Evolutionary conservation across 1,284 basidiomycete genomes (phyloP).

Genomic region (Heterobasidion annosum): DNA sequence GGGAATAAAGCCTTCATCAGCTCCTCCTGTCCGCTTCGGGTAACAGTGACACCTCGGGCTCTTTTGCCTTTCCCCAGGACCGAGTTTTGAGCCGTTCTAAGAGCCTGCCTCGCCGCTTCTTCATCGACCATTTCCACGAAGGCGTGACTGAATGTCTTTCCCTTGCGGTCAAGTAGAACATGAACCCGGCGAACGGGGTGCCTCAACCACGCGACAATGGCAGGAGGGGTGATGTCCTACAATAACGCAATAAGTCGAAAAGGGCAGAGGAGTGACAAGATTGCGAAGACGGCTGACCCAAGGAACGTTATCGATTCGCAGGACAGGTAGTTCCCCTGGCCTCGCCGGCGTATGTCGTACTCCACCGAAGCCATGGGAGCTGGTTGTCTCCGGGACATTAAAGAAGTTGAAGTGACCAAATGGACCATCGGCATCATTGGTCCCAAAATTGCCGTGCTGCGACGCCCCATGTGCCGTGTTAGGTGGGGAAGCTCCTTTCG

Average conservation of each 20-base stretch:
- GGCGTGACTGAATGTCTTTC: conserved; percentile 75
- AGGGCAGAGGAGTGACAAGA: not conserved
- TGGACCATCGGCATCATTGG: conserved; percentile 7
- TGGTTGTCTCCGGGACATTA: conserved; percentile 10
- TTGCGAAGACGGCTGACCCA: conserved; percentile 44
- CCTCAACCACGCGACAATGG: conserved; percentile 57
- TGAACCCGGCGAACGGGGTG: conserved; percentile 61
- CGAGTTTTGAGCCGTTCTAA: conserved; percentile 51
- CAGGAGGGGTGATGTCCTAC: conserved; percentile 60
- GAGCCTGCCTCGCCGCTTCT: conserved; percentile 50
- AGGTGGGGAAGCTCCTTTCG: conserved; percentile 1
- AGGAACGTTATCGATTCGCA: conserved; percentile 78
- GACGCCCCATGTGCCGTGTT: conserved; percentile 2
- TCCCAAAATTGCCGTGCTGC: conserved; percentile 1
- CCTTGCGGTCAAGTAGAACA: conserved; percentile 67
- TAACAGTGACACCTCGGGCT: conserved; percentile 73
- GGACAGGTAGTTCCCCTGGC: conserved; percentile 40
- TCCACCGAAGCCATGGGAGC: not conserved
- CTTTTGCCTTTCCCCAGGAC: conserved; percentile 70
- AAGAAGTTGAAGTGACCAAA: conserved; percentile 10
- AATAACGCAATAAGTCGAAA: conserved; percentile 2
- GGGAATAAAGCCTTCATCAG: conserved; percentile 76
- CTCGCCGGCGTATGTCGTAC: conserved; percentile 3
- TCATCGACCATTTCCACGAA: conserved; percentile 62
- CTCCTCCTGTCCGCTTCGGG: conserved; percentile 67